Conservation (phyloP, 257 asterid species). For the Scutellaria barbata region DNA sequence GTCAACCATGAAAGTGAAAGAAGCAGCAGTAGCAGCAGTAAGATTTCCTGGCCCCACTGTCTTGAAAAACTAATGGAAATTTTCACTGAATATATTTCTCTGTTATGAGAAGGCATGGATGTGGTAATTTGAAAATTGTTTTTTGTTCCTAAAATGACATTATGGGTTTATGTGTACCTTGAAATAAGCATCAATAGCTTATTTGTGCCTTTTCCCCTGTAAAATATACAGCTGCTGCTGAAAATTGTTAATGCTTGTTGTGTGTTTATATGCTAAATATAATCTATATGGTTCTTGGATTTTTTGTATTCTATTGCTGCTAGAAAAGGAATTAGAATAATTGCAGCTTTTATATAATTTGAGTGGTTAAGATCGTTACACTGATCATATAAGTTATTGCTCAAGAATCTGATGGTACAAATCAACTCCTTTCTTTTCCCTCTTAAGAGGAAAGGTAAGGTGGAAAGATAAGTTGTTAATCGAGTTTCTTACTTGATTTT, state of each 20-base stretch:
- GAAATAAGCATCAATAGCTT: no score
- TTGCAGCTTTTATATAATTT: conserved; percentile 3
- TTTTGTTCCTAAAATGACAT: no score
- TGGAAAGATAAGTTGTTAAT: conserved; percentile 18
- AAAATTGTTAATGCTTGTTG: conserved; percentile 11
- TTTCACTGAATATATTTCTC: no score
- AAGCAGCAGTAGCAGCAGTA: no score
- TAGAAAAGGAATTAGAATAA: conserved; percentile 11
- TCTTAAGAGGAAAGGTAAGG: not conserved
- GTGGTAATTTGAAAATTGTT: no score
- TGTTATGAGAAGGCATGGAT: no score
- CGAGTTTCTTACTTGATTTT: not conserved
- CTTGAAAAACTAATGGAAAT: no score
- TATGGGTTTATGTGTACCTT: no score
- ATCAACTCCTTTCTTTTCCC: not conserved
- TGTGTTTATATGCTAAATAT: conserved; percentile 14
- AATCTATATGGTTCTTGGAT: conserved; percentile 1
- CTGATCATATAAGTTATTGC: conserved; percentile 22
- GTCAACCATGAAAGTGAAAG: no score
- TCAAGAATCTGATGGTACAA: conserved; percentile 9
- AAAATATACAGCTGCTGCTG: conserved; percentile 1
- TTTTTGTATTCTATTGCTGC: conserved; percentile 9
- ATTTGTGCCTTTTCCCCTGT: no score
- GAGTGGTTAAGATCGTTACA: conserved; percentile 7
- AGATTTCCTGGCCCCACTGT: no score